phyloP scores from a whole-genome alignment of 345 rosid genomes.

The Citrus maxima region DNA sequence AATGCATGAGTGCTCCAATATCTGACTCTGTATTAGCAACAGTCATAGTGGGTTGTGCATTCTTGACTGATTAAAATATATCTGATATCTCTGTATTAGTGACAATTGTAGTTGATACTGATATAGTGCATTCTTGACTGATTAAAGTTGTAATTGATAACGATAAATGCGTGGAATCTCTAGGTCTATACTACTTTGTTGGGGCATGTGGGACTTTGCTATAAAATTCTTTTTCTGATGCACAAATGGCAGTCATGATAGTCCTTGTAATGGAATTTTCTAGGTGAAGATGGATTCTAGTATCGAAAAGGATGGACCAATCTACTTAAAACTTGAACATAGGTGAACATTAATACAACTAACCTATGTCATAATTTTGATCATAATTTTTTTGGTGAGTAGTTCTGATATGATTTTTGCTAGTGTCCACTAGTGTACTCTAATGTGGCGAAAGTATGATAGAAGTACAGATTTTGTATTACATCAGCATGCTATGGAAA shows the following conservation, averaged over 20 bases:
- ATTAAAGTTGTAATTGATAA: not conserved
- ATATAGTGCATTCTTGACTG: not conserved
- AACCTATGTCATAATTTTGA: not conserved
- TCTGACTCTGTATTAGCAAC: not conserved
- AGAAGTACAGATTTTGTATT: not conserved
- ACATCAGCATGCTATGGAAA: not conserved
- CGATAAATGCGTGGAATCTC: not conserved
- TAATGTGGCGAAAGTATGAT: not conserved
- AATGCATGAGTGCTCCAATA: not conserved
- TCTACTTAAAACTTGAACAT: not conserved
- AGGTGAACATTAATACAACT: not conserved
- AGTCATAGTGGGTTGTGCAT: too few relatives aligned
- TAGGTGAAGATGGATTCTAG: not conserved
- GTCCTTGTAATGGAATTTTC: not conserved
- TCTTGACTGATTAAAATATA: too few relatives aligned
- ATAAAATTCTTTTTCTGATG: not conserved
- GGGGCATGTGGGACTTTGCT: not conserved
- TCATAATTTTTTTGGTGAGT: not conserved
- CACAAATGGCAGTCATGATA: not conserved
- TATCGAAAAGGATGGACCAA: not conserved
- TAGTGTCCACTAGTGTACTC: not conserved
- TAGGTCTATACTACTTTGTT: not conserved
- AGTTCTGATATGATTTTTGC: slow-evolving; percentile 1
- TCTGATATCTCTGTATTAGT: not conserved
- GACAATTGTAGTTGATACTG: not conserved